Evolutionary conservation across 176 grass and related monocot genomes (phyloP).

Genomic region (Triticum turgidum): DNA sequence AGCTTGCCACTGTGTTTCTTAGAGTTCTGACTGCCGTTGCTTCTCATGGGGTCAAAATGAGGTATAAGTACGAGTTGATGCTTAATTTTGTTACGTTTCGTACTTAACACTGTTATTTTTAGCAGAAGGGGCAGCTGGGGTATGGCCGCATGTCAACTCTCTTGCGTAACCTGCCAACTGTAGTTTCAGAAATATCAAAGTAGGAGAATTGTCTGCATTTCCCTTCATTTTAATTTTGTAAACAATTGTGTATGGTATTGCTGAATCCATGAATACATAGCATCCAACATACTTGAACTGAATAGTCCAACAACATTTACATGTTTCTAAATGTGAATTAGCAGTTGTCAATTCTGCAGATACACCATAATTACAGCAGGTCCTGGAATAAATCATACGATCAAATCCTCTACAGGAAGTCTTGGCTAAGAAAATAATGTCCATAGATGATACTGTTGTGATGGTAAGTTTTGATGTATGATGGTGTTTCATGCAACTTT

Average conservation of each 20-base stretch:
- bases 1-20: constrained; percentile 85
- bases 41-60: constrained; percentile 95
- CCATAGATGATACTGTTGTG: too few relatives aligned
- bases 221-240: constrained; percentile 2
- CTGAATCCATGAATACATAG: neutral
- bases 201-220: constrained; percentile 27
- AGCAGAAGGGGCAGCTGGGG: constrained; percentile 93
- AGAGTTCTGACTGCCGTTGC: constrained; percentile 71
- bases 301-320: neutral
- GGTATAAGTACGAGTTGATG: constrained; percentile 15
- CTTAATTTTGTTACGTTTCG: neutral
- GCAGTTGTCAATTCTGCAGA: constrained; percentile 36
- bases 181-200: constrained; percentile 80
- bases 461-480: too few relatives aligned
- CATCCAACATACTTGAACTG: neutral
- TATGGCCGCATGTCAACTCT: constrained; percentile 56
- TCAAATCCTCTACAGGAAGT: neutral
- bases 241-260: too few relatives aligned
- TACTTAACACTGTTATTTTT: constrained; percentile 33
- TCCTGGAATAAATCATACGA: constrained; percentile 77
- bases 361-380: constrained; percentile 61
- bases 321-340: neutral
- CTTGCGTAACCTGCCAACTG: constrained; percentile 59
- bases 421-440: too few relatives aligned
- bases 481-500: too few relatives aligned